Base-by-base conservation (phyloP, 495 filamentous ascomycete genomes). In the Hyaloscypha hepaticicola region DNA sequence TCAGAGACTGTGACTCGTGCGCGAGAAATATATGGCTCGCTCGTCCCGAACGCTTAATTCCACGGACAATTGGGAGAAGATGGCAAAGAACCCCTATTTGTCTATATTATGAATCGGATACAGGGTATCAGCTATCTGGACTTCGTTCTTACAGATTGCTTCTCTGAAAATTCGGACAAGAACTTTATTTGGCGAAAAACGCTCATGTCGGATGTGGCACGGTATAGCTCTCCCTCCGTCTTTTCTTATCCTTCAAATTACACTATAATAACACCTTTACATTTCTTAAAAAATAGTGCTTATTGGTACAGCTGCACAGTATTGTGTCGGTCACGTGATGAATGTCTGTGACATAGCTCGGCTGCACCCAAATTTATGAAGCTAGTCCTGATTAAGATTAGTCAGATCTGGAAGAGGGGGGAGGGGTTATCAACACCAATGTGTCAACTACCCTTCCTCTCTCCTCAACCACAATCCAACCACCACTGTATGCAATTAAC, bases 81-180 rank as follows among this genome's bases (percentile, higher is more conserved):
- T 55, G 61, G 67, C 16, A 75, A 75, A 69, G 76, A 78, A 64
- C 71, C 70, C 14, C 66, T 78, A 29, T 73, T 70, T 34, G 60
- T 77, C 61, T 79, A 79, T 41, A 33, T 74, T 61, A 77, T 78
- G 74, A 73, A 58, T 64, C 72, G 75, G 58, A 55, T 77, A 60
- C 69, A 21, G 22, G 77, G 76, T 38, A 74, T 78, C 25, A 75
- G 69, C 53, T 71, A 76, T 56, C 63, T 78, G 50, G 70, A 75
- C 62, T 75, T 78, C 58, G 69, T 77, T 60, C 67, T 77, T 48
- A 71, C 67, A 51, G 58, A 77, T 65, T 58, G 59, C 55, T 45
- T 71, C 58, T 70, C 72, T 26, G 70, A 74, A 64, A 76, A 76
- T 63, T 76, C 73, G 21, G 41, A 52, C 8, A 48, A 71, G 66